Evolutionary conservation across 202 grass and related monocot genomes (phyloP).

Genomic region (Setaria italica): DNA sequence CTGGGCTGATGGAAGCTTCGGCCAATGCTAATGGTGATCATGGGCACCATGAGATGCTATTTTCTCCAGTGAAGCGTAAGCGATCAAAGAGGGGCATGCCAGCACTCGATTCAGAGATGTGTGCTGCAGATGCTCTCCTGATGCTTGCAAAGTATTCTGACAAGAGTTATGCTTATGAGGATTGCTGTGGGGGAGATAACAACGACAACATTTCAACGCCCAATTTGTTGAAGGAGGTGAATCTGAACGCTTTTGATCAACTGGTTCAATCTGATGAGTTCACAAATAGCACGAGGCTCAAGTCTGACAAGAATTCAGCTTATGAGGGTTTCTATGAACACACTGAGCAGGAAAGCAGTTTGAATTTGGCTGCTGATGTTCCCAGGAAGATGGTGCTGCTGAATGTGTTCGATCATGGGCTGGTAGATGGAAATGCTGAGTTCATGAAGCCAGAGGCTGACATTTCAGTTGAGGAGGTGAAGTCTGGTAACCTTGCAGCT

Average conservation of each 20-base stretch:
- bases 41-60: constrained; percentile 11
- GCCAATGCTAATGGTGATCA: not conserved
- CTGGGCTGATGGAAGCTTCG: constrained; percentile 5
- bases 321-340: constrained; percentile 20
- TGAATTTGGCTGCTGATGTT: constrained; percentile 14
- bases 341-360: constrained; percentile 25
- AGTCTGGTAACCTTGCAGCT: constrained; percentile 31
- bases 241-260: constrained; percentile 16
- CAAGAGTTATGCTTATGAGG: constrained; percentile 32
- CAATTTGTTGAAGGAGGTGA: constrained; percentile 28
- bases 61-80: constrained; percentile 45
- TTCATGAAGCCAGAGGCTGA: constrained; percentile 7
- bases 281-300: not conserved
- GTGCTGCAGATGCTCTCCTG: constrained; percentile 40
- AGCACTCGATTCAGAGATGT: constrained; percentile 8
- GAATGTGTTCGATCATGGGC: constrained; percentile 34
- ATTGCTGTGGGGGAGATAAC: constrained; percentile 29
- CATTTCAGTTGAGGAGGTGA: constrained; percentile 34
- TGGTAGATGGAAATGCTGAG: constrained; percentile 23
- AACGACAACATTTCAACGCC: not conserved
- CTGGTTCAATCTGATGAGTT: constrained; percentile 1
- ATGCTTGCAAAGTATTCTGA: constrained; percentile 36
- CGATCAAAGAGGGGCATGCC: constrained; percentile 39
- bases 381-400: constrained; percentile 18
- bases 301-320: constrained; percentile 38